phyloP scores from a whole-genome alignment of 257 asterid genomes.

The Scutellaria minor region DNA sequence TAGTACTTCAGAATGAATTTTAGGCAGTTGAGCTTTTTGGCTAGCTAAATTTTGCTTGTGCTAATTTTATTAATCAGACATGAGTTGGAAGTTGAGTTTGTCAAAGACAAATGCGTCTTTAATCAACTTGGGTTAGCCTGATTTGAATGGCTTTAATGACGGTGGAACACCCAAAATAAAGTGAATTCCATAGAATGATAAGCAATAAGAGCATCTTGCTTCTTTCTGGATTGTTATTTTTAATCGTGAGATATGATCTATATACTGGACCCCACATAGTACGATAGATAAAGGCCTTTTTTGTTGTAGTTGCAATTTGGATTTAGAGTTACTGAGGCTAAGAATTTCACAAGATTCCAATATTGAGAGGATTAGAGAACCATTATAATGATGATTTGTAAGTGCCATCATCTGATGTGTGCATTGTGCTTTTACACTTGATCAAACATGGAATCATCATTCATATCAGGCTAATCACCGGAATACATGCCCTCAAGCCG shows the following conservation, averaged over 20 bases:
- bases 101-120: neutral
- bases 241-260: too few relatives aligned
- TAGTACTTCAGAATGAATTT: too few relatives aligned
- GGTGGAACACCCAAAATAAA: slow-evolving; percentile 1
- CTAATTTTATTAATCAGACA: too few relatives aligned
- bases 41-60: too few relatives aligned
- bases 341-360: neutral
- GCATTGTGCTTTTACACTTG: slow-evolving; percentile 8
- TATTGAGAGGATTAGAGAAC: neutral
- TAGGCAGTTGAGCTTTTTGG: too few relatives aligned
- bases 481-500: slow-evolving; percentile 81
- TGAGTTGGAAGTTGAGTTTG: neutral
- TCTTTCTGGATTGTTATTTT: too few relatives aligned
- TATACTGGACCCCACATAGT: too few relatives aligned
- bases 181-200: neutral
- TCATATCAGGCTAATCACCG: slow-evolving; percentile 70
- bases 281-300: too few relatives aligned
- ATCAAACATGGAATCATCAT: neutral
- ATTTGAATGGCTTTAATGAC: neutral
- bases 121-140: too few relatives aligned
- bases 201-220: neutral
- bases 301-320: neutral
- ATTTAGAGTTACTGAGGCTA: neutral
- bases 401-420: neutral
- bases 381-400: neutral